Evolutionary conservation across 2,329 filamentous ascomycete genomes (phyloP), one percentile per base, ranked within the genome.

Genomic region (Waltergamsia citrina): DNA sequence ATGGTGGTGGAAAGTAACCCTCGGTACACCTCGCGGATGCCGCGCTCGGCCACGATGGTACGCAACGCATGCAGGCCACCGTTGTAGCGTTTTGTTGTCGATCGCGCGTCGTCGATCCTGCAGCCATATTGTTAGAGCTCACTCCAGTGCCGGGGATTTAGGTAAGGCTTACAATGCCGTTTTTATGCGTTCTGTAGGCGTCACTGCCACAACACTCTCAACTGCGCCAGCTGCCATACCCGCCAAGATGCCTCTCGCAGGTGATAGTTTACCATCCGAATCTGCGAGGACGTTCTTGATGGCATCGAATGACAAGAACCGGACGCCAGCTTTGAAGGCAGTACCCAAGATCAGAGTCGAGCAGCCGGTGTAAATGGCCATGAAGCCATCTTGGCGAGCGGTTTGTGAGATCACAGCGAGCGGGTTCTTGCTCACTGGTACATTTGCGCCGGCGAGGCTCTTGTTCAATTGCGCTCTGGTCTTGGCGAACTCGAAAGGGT

Each of bases 401-500:
- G 78, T 69, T 18, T 69, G 57, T 5, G 53, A 37, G 21, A 81
- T 70, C 6, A 81, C 65, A 0, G 56, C 44, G 44, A 78, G 72
- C 0, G 75, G 76, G 35, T 81, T 81, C 26, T 59, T 57, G n/a
- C n/a, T n/a, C n/a, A n/a, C n/a, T 12, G 62, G 50, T 7, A 14
- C 29, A 11, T 9, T 9, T 17, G 22, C 31, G 9, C 18, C 18
- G 2, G 38, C 36, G 26, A n/a, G n/a, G n/a, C 46, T 54, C 29
- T 57, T 34, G 7, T 52, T 59, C n/a, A 78, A 57, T 41, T 81
- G 74, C 4, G 74, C 65, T 35, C 73, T 60, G 1, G 77, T 81
- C 53, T 82, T 82, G 35, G 76, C 74, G 43, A 79, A 82, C 47
- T 81, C 77, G 44, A 81, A 72, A 1, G 77, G 77, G 50, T 80